Base-by-base conservation (phyloP, 306 rosid genomes). In the Acacia melanoxylon region DNA sequence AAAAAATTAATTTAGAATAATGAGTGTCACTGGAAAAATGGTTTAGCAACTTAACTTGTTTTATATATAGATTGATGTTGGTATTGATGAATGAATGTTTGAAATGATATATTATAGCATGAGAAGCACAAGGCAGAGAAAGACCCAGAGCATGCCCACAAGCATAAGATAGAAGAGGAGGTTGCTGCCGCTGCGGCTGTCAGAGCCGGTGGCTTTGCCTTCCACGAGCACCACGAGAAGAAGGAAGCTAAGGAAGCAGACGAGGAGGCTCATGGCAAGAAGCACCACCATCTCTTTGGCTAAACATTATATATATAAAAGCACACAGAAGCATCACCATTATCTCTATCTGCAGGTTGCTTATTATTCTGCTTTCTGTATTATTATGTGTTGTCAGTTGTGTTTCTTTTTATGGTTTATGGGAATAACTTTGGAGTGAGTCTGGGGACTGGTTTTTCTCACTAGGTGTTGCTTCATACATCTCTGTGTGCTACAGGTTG, bases 151-250 rank as follows among this genome's bases (percentile, higher is more conserved):
- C 16, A 90, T 15, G 91, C 85, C 2, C 92, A 86, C 80, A 89
- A 68, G 85, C 98, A 92, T 91, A 92, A 92, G 92, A 44, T 90
- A 67, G 91, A 85, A 82, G 98, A 94, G 84, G 97, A 94, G 85
- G 25, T 90, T 17, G 95, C 90, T 16, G 95, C 89, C 0, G 91
- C 19, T 0, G 91, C 86, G 4, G 92, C 94, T 4, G 89, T 90
- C 2, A 95, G 90, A 78, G 51, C 91, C 2, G 98, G 95, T 13
- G 97, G 98, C 0, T 89, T 66, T n/a, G 94, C 91, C 59, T 89
- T 94, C 82, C 97, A 94, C 45, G 98, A 94, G 86, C 95, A 83
- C 61, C 95, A 88, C 66, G 94, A 91, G 25, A 89, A 91, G 78
- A 85, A 90, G 79, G 92, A 94, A 78, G 17, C 92, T 2, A 77